Evolutionary conservation across 2,329 filamentous ascomycete species (phyloP), one percentile per base, ranked within the genome.

Genomic region (Polytolypa hystricis): DNA sequence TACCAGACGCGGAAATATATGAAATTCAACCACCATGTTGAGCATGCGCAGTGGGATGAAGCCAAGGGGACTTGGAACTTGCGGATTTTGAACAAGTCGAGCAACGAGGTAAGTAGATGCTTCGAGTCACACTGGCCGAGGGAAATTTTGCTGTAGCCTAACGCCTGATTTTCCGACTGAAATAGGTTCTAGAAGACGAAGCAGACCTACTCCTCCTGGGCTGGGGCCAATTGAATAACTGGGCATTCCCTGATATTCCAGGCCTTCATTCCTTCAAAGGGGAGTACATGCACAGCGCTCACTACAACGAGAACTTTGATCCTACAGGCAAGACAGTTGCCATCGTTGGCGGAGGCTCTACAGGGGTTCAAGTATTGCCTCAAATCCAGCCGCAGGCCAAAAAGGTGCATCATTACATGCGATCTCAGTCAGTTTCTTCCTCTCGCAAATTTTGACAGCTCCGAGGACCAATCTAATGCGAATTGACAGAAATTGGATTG

Each of bases 1-100:
- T 70, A 83, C 51, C 66, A 76, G 37, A 71, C 83, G 4, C 78
- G 82, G 52, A 62, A 71, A 26, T 69, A 73, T 37, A 58, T 75
- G 1, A 67, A 69, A 38, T 62, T 78, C 6, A 58, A 65, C 7
- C 72, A 73, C 17, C 64, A 64, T 11, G 72, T 84, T 1, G 59
- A 70, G 3, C 65, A 59, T 1, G 64, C 71, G 1, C 55, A 63
- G 10, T 84, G 79, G 79, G 59, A 60, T 11, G 58, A 65, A 21
- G 42, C 47, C 0, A 35, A 42, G 29, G 55, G 52, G 0, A 53
- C 56, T 39, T 67, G 62, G 62, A 47, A 51, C 19, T 38, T 66
- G 3, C 17, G 30, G 4, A n/a, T n/a, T n/a, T n/a, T n/a, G n/a
- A n/a, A n/a, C n/a, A n/a, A 25, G 30, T 42, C 9, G 40, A 40